Percentiles rank a stretch among this genome's conserved stretches.
Conservation (phyloP, 1,139 yeast species). For the Schwanniomyces etchellsii region DNA sequence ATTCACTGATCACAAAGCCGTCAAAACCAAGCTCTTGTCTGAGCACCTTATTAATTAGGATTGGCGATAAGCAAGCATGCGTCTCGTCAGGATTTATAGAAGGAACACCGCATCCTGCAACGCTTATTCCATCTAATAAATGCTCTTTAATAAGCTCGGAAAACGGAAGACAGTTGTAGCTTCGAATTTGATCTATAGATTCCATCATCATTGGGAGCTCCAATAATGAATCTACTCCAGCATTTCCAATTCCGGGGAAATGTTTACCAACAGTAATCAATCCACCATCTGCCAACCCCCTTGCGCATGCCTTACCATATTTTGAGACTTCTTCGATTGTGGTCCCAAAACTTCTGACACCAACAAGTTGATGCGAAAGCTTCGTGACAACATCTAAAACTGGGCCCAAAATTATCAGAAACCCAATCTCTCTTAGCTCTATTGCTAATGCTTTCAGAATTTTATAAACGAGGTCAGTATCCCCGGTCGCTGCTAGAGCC, state of each 20-base stretch:
- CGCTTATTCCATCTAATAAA: constrained; percentile 52
- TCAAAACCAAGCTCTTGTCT: constrained; percentile 50
- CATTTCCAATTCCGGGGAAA: constrained; percentile 65
- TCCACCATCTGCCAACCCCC: constrained; percentile 54
- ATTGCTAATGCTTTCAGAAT: constrained; percentile 52
- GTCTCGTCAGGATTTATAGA: constrained; percentile 56
- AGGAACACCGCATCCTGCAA: constrained; percentile 70
- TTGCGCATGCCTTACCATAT: constrained; percentile 50
- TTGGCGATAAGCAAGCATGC: constrained; percentile 59
- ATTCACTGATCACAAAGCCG: constrained; percentile 60
- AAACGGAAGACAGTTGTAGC: constrained; percentile 50
- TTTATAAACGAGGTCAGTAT: constrained; percentile 44
- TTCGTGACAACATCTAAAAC: constrained; percentile 60
- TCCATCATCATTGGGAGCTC: constrained; percentile 60
- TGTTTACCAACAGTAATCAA: constrained; percentile 56
- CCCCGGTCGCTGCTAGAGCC: constrained; percentile 59
- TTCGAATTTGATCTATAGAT: constrained; percentile 47
- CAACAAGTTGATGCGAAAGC: constrained; percentile 52
- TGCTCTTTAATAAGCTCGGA: constrained; percentile 42
- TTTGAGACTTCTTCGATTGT: constrained; percentile 53
- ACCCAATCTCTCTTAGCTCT: constrained; percentile 51
- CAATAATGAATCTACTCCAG: constrained; percentile 51
- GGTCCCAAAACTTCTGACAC: constrained; percentile 60
- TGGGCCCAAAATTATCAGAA: constrained; percentile 57
- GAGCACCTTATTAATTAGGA: constrained; percentile 48